These are phyloP conservation scores for Glonium stellatum DNA, from an alignment of 495 filamentous ascomycete species.

Conservation along the genomic window DNA sequence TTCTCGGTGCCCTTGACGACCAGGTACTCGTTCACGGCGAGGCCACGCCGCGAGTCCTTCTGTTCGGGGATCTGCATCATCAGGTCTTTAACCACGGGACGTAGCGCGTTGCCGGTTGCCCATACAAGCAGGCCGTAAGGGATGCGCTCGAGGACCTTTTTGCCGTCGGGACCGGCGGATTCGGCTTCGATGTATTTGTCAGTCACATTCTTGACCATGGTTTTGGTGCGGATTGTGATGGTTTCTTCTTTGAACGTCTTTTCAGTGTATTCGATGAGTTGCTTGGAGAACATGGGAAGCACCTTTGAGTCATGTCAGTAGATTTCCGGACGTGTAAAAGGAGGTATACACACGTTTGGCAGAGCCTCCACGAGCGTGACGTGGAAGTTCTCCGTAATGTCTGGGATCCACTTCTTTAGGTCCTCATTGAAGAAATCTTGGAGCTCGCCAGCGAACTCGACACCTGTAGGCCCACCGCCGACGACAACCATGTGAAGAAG, in stretches of 20 bases:
- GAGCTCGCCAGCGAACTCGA: conserved; percentile 96
- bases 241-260: conserved; percentile 97
- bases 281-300: conserved; percentile 97
- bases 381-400: conserved; percentile 87
- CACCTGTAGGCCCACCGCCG: conserved; percentile 93
- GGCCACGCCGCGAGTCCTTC: conserved; percentile 86
- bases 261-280: conserved; percentile 98
- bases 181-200: conserved; percentile 93
- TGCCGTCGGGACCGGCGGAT: conserved; percentile 74
- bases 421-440: conserved; percentile 99
- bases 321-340: neutral
- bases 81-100: conserved; percentile 79
- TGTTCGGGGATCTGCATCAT: conserved; percentile 90
- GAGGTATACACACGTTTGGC: conserved; percentile 58
- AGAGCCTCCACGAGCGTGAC: conserved; percentile 97
- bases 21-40: conserved; percentile 96
- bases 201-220: conserved; percentile 95
- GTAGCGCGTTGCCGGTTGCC: conserved; percentile 95
- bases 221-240: conserved; percentile 95
- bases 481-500: conserved; percentile 99
- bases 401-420: conserved; percentile 94
- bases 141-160: conserved; percentile 70
- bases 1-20: conserved; percentile 95
- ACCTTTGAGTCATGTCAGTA: conserved; percentile 38
- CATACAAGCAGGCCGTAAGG: conserved; percentile 96